These are phyloP conservation scores for Psilocybe azurescens DNA, from an alignment of 768 basidiomycete species.

Conservation along the genomic window DNA sequence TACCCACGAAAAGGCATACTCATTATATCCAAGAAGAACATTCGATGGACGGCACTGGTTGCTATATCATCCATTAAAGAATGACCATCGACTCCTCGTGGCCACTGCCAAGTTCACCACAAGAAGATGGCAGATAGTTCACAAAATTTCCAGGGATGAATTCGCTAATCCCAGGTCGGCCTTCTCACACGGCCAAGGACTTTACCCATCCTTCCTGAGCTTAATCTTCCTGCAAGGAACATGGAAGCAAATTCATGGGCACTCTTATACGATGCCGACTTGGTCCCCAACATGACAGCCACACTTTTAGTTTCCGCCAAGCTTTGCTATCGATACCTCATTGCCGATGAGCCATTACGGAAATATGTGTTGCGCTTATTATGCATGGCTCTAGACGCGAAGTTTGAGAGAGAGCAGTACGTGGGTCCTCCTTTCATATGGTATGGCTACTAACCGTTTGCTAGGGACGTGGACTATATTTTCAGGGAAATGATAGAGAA, in stretches of 20 bases:
- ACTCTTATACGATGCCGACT: background rate
- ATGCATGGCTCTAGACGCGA: background rate
- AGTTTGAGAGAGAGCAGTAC: background rate
- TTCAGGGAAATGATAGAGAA: no score
- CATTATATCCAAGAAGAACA: conserved; percentile 46
- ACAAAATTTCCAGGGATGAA: background rate
- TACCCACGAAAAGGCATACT: conserved; percentile 42
- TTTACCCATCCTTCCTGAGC: conserved; percentile 5
- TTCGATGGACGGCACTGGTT: conserved; percentile 31
- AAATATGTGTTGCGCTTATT: background rate
- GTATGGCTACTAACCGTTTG: no score
- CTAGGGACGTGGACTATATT: no score
- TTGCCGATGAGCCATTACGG: background rate
- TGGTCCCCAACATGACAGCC: background rate
- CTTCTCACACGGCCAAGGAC: conserved; percentile 25
- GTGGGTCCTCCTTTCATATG: no score
- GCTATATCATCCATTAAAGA: background rate
- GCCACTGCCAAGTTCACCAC: conserved; percentile 34
- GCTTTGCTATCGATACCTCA: background rate
- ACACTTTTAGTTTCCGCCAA: background rate
- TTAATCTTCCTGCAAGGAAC: conserved; percentile 12
- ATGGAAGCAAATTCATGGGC: conserved; percentile 15
- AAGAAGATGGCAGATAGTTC: conserved; percentile 39
- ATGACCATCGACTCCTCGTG: background rate
- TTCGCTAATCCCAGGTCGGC: conserved; percentile 17